These are phyloP conservation scores for Boletus patriciae DNA, from an alignment of 768 basidiomycete genomes.

Conservation along the genomic window DNA sequence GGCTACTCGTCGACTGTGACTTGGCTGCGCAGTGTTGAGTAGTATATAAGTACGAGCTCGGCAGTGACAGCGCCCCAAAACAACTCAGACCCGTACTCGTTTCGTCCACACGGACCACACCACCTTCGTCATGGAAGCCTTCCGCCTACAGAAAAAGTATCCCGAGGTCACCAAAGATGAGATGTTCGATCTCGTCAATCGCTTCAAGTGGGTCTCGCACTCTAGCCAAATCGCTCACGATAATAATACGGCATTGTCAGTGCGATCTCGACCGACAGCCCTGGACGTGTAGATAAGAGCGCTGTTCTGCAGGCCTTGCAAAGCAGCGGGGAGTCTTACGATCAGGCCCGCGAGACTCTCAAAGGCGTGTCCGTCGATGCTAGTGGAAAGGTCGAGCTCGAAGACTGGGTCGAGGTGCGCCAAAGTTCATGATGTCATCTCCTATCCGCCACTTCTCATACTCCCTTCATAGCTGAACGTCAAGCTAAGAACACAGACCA, in stretches of 20 bases:
- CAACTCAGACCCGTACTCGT: neutral
- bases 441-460: constrained; percentile 13
- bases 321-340: constrained; percentile 83
- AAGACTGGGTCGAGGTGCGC: constrained; percentile 95
- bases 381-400: constrained; percentile 93
- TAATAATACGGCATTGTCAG: constrained; percentile 38
- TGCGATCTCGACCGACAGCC: constrained; percentile 71
- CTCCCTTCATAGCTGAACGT: constrained; percentile 61
- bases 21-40: neutral
- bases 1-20: neutral
- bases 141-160: constrained; percentile 88
- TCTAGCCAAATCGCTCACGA: constrained; percentile 1
- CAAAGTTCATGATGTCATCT: constrained; percentile 26
- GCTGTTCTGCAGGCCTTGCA: constrained; percentile 78
- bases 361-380: constrained; percentile 94
- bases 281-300: constrained; percentile 82
- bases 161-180: constrained; percentile 90
- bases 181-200: constrained; percentile 90
- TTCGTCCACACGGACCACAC: constrained; percentile 12
- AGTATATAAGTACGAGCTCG: neutral
- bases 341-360: constrained; percentile 83
- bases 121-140: constrained; percentile 62
- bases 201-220: constrained; percentile 80
- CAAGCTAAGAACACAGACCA: constrained; percentile 62
- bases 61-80: neutral